Base-by-base conservation (phyloP, 1,284 basidiomycete genomes). In the Ceratorhiza oryzae-sativae region DNA sequence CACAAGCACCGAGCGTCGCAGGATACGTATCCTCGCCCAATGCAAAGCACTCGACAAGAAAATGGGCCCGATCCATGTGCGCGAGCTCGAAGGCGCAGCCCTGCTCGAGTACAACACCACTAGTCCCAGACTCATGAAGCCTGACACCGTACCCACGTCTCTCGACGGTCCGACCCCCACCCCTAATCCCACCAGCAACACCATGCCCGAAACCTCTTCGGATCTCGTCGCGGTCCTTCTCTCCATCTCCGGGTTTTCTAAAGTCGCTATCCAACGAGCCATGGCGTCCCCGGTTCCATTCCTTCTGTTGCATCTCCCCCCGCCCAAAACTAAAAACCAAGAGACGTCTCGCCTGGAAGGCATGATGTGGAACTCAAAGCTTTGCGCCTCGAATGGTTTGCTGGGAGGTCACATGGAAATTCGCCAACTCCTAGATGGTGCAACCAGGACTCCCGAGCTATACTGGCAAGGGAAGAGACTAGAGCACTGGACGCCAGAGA, bases 11-110 rank as follows among this genome's bases (percentile, higher is more conserved):
- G 46, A 60, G 25, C 23, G 71, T 23, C 36, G 42, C 30, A 55
- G 91, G 0, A 76, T 94, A 1, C 88, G 94, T 41, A 85, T 97
- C n/a, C 77, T 96, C 18, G 93, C 85, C 0, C 94, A 97, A 77
- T 97, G 95, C 83, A 97, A 97, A 82, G 93, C 93, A 0, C 91
- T 94, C 77, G 89, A 87, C 80, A 90, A 88, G 79, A 90, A 90
- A 77, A 80, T 90, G 41, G 87, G 91, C 0, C 93, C 94, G 0
- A 87, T 88, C 5, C 89, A 90, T 75, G 86, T 97, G 1, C 87
- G 95, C 48, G 94, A 97, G 80, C 84, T 97, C 80, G 94, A 97
- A 79, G 94, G 94, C 18, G 92, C 94, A 18, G 80, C 92, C 73
- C 84, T 86, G 76, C 84, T 85, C 12, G 82, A 84, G 71, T 32